A percentile compares a stretch with the other conserved stretches of the same genome.
Evolutionary conservation across 495 filamentous ascomycete species (phyloP).

Genomic region (Trichoderma asperelloides): DNA sequence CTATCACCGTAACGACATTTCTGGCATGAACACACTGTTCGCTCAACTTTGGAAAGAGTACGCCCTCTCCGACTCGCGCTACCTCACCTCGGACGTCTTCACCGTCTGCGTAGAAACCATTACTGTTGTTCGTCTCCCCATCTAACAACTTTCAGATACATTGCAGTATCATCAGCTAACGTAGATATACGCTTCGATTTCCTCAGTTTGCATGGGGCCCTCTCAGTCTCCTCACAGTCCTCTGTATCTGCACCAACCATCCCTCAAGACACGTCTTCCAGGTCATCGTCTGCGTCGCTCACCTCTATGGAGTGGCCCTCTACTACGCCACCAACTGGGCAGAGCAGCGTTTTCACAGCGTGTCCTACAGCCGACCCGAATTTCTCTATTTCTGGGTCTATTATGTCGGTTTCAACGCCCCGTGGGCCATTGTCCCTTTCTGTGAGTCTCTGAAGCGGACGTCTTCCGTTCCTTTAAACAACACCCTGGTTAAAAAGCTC

Average conservation of each 20-base stretch:
- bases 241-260: constrained; percentile 48
- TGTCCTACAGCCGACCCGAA: constrained; percentile 67
- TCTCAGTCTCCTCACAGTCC: constrained; percentile 60
- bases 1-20: constrained; percentile 45
- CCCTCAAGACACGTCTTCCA: constrained; percentile 64
- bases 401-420: constrained; percentile 75
- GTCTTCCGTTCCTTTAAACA: background rate
- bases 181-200: background rate
- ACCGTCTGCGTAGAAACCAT: constrained; percentile 79
- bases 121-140: constrained; percentile 37
- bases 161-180: background rate
- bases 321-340: constrained; percentile 78
- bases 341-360: constrained; percentile 48
- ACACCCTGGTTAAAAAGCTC: background rate
- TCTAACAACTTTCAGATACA: background rate
- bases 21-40: constrained; percentile 42
- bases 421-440: constrained; percentile 72
- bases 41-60: constrained; percentile 89
- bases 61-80: constrained; percentile 72
- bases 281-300: constrained; percentile 61
- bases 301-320: constrained; percentile 77
- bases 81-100: constrained; percentile 68
- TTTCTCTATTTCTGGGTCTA: constrained; percentile 80
- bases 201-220: constrained; percentile 63
- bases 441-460: constrained; percentile 15